Evolutionary conservation across 2,329 filamentous ascomycete genomes (phyloP).

Genomic region (Colletotrichum lupini): DNA sequence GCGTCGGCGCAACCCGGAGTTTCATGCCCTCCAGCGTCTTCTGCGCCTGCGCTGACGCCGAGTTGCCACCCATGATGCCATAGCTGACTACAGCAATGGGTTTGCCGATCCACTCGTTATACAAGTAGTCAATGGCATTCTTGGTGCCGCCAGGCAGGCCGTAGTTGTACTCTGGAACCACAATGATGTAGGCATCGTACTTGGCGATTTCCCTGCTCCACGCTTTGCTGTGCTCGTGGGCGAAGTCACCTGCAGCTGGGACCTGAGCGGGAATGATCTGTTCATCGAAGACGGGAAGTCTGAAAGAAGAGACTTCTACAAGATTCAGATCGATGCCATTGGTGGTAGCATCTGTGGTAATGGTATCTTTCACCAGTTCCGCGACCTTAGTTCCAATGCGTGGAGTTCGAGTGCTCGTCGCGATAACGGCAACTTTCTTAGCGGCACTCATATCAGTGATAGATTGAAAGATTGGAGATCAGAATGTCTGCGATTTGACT

Average conservation of each 20-base stretch:
- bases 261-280: conserved; percentile 50
- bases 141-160: conserved; percentile 65
- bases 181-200: conserved; percentile 53
- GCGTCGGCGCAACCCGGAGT: conserved; percentile 44
- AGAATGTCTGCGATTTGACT: too few relatives aligned
- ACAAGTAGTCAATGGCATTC: conserved; percentile 72
- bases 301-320: conserved; percentile 51
- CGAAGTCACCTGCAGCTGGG: conserved; percentile 48
- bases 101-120: conserved; percentile 68
- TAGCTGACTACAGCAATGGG: conserved; percentile 65
- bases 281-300: conserved; percentile 59
- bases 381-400: conserved; percentile 49
- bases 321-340: conserved; percentile 39
- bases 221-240: conserved; percentile 52
- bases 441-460: neutral
- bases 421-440: conserved; percentile 48
- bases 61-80: conserved; percentile 56
- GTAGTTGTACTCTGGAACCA: conserved; percentile 68
- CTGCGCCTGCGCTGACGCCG: conserved; percentile 41
- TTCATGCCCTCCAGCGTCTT: conserved; percentile 43
- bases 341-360: conserved; percentile 39
- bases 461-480: too few relatives aligned
- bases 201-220: conserved; percentile 58
- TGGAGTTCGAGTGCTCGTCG: conserved; percentile 47
- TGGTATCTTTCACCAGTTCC: conserved; percentile 43